phyloP scores from a whole-genome alignment of 306 rosid species.

The Dalbergia cultrata region DNA sequence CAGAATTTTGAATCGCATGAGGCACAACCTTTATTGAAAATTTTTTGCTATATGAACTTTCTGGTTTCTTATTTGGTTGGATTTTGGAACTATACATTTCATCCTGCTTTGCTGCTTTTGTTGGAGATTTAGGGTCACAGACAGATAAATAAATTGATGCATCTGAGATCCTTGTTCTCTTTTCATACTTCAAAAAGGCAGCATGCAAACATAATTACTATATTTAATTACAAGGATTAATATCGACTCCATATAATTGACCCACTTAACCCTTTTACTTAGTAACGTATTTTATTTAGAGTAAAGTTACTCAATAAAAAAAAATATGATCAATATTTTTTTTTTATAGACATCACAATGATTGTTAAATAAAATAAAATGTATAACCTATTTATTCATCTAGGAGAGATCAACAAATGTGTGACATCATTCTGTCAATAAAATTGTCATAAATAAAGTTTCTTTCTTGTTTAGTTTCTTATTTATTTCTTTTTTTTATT shows the following conservation, averaged over 20 bases:
- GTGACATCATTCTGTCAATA: no score
- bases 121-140: conserved; percentile 42
- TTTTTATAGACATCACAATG: no score
- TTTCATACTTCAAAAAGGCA: conserved; percentile 41
- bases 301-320: no score
- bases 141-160: conserved; percentile 26
- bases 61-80: conserved; percentile 43
- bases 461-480: no score
- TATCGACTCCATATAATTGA: conserved; percentile 29
- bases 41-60: conserved; percentile 40
- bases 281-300: not conserved
- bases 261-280: conserved; percentile 39
- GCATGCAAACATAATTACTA: conserved; percentile 45
- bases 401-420: no score
- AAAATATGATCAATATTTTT: no score
- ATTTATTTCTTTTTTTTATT: no score
- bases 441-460: no score
- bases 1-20: conserved; percentile 13
- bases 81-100: conserved; percentile 45
- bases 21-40: conserved; percentile 19
- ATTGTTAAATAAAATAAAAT: no score
- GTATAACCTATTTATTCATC: no score
- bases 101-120: conserved; percentile 44
- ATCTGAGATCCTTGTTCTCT: conserved; percentile 35
- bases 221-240: conserved; percentile 30